These are phyloP conservation scores for Letharia columbiana DNA, from an alignment of 495 filamentous ascomycete genomes.

Conservation along the genomic window DNA sequence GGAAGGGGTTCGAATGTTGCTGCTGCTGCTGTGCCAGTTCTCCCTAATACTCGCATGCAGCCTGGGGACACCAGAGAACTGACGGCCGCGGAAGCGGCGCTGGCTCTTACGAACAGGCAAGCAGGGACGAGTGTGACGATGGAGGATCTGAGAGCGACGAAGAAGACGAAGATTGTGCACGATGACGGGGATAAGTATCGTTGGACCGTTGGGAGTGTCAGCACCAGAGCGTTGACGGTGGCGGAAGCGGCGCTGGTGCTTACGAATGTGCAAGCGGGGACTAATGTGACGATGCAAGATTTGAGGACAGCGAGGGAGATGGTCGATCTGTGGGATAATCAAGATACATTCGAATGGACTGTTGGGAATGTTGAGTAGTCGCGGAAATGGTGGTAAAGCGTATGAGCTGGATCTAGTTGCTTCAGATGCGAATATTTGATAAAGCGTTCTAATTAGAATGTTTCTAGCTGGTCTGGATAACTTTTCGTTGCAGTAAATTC, in stretches of 20 bases:
- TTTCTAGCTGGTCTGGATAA: neutral
- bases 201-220: neutral
- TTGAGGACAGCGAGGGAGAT: neutral
- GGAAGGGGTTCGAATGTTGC: neutral
- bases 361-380: neutral
- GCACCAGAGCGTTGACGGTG: neutral
- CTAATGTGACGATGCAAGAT: neutral
- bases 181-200: neutral
- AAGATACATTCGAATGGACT: neutral
- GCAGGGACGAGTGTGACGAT: neutral
- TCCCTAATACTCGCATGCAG: neutral
- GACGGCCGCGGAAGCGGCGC: neutral
- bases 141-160: neutral
- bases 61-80: neutral
- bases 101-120: neutral
- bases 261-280: neutral
- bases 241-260: neutral
- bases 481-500: neutral
- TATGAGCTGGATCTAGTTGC: neutral
- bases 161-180: neutral
- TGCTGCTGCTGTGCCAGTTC: neutral
- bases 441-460: neutral
- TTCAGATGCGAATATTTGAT: neutral
- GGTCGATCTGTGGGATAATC: neutral
- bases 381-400: too few relatives aligned